Percentiles rank a stretch among this genome's conserved stretches.
phyloP scores from a whole-genome alignment of 345 rosid genomes.

The Populus euphratica region DNA sequence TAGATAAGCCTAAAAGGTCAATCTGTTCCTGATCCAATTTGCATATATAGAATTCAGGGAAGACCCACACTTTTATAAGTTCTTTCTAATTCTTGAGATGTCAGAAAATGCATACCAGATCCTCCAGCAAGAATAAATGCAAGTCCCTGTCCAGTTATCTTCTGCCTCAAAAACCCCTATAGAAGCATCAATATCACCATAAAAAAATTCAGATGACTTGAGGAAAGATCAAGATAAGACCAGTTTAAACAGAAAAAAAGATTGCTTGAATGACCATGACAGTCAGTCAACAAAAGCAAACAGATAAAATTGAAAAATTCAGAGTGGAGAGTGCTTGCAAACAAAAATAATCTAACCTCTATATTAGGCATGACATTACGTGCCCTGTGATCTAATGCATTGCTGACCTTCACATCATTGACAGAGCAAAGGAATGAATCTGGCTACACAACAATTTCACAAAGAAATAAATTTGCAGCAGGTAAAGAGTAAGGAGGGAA shows the following conservation, averaged over 20 bases:
- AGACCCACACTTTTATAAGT: neutral
- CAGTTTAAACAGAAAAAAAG: neutral
- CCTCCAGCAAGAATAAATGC: conserved; percentile 93
- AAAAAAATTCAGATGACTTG: conserved; percentile 5
- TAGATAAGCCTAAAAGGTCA: neutral
- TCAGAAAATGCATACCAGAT: conserved; percentile 60
- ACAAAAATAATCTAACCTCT: conserved; percentile 52
- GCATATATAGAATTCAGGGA: neutral
- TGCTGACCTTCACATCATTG: conserved; percentile 83
- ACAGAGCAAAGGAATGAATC: conserved; percentile 97
- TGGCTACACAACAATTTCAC: conserved; percentile 61
- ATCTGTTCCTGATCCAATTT: neutral
- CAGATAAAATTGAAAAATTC: neutral
- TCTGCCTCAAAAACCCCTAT: conserved; percentile 93
- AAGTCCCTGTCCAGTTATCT: conserved; percentile 86
- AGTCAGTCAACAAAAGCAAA: conserved; percentile 3
- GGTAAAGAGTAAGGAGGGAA: neutral
- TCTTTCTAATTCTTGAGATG: neutral
- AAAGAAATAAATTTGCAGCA: conserved; percentile 24
- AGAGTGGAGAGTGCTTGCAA: neutral
- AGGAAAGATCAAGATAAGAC: neutral
- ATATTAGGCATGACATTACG: conserved; percentile 61
- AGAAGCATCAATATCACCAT: conserved; percentile 15
- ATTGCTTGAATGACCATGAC: neutral
- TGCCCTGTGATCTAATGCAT: conserved; percentile 68